Conservation (phyloP, 495 filamentous ascomycete species). For the Neurospora sp. region DNA sequence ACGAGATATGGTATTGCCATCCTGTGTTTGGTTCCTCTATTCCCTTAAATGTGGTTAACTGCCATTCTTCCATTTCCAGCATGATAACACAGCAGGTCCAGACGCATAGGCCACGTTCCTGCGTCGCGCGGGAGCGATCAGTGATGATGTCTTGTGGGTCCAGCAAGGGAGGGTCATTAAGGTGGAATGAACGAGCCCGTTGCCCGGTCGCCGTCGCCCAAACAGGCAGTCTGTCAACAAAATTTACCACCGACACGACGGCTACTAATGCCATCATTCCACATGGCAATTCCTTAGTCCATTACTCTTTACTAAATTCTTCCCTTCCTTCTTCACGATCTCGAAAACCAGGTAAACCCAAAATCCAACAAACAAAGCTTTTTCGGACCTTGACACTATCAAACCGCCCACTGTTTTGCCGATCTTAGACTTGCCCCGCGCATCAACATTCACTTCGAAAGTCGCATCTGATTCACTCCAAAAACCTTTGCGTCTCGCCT, state of each 20-base stretch:
- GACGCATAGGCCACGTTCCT: background rate
- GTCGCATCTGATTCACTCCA: background rate
- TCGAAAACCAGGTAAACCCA: background rate
- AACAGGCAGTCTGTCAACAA: slow-evolving; percentile 20
- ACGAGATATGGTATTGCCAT: background rate
- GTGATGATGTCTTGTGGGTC: slow-evolving; percentile 5
- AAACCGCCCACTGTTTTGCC: background rate
- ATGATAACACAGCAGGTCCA: background rate
- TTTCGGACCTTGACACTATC: background rate
- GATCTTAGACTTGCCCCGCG: background rate
- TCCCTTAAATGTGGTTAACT: background rate
- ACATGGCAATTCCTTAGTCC: background rate
- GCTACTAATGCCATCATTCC: background rate
- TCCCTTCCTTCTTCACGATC: background rate
- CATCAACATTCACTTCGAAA: background rate
- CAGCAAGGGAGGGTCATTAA: background rate
- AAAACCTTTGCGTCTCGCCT: background rate
- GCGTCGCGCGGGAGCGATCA: background rate
- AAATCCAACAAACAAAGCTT: background rate
- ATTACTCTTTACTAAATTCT: background rate
- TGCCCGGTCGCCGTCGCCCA: slow-evolving; percentile 16
- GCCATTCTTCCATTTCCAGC: background rate
- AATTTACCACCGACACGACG: slow-evolving; percentile 6
- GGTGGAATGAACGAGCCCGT: slow-evolving; percentile 11
- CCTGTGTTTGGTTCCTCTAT: background rate